Evolutionary conservation across 345 rosid genomes (phyloP).

Genomic region (Eucalyptus cloeziana): DNA sequence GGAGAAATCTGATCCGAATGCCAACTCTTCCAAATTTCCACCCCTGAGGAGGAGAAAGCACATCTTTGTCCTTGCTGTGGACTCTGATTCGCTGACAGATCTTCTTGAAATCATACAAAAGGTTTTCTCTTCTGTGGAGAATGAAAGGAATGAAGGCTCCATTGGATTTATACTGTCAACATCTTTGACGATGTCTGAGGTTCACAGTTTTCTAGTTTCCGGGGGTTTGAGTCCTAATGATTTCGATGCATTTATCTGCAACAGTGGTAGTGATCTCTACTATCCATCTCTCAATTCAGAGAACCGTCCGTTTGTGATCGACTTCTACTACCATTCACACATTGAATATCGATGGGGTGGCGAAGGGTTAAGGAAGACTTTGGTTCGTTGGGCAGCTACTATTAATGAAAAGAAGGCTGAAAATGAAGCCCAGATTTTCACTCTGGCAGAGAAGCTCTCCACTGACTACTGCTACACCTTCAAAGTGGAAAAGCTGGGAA

Average conservation of each 20-base stretch:
- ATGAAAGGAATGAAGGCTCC: conserved; percentile 76
- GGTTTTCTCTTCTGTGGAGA: conserved; percentile 61
- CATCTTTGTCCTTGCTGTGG: conserved; percentile 76
- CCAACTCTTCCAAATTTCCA: conserved; percentile 54
- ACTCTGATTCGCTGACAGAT: conserved; percentile 34
- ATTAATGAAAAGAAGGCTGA: conserved; percentile 39
- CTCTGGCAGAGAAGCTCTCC: conserved; percentile 74
- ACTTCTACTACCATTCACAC: conserved; percentile 95
- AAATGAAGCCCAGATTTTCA: conserved; percentile 40
- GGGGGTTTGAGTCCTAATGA: conserved; percentile 62
- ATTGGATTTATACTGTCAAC: conserved; percentile 86
- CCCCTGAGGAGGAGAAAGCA: conserved; percentile 76
- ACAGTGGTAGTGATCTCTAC: conserved; percentile 91
- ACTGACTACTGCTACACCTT: conserved; percentile 85
- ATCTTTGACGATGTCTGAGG: conserved; percentile 78
- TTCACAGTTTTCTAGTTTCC: conserved; percentile 52
- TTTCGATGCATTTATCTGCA: conserved; percentile 94
- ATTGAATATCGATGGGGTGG: conserved; percentile 99
- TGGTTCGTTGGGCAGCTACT: conserved; percentile 82
- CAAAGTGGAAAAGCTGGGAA: conserved; percentile 42
- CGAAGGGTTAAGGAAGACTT: conserved; percentile 89
- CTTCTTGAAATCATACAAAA: conserved; percentile 49
- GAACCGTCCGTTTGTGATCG: conserved; percentile 61
- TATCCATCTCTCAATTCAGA: conserved; percentile 62
- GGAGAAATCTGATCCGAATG: conserved; percentile 52